Evolutionary conservation across 495 filamentous ascomycete genomes (phyloP), one percentile per base, ranked within the genome.

Genomic region (Xylaria castorea): DNA sequence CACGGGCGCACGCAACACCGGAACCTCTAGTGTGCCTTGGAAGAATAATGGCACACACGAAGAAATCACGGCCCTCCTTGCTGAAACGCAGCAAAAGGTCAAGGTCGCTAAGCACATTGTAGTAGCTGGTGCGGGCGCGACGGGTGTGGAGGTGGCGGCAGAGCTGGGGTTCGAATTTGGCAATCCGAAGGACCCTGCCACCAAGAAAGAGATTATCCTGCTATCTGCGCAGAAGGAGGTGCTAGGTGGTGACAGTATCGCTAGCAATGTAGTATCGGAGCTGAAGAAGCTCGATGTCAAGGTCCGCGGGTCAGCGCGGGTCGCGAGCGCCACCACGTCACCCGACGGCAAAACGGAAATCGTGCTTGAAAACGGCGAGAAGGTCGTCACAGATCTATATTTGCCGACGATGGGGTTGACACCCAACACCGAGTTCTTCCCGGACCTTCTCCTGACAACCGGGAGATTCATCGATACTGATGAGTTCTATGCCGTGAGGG

Each of bases 391-490:
- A 0, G 90, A 92, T 75, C 66, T 91, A 22, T 91, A 91, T 80
- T 86, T 93, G 64, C 86, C 91, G 4, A 89, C 89, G 3, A 88
- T 84, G 66, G 91, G 91, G 27, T 81, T 86, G 14, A 55, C 84
- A 0, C 88, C 91, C 55, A 93, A 93, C 82, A 88, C 86, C 58
- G 82, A 82, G 22, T 93, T 87, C 80, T 75, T 93, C 25, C 83
- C 88, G 5, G 75, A 78, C 12, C 72, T 81, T 32, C 78, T 88
- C 58, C 83, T 92, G 5, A 85, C 87, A 46, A 68, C 78, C 12
- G 73, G 78, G 34, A 87, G 86, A 42, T 89, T 84, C 79, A 85
- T 92, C 72, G 70, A 79, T 44, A 86, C 91, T 20, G 85, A 91
- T 72, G 84, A 87, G 36, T 83, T 86, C 75, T 80, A 91, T 71